Base-by-base conservation (phyloP, 768 basidiomycete genomes). In the Tephrocybe sp. region DNA sequence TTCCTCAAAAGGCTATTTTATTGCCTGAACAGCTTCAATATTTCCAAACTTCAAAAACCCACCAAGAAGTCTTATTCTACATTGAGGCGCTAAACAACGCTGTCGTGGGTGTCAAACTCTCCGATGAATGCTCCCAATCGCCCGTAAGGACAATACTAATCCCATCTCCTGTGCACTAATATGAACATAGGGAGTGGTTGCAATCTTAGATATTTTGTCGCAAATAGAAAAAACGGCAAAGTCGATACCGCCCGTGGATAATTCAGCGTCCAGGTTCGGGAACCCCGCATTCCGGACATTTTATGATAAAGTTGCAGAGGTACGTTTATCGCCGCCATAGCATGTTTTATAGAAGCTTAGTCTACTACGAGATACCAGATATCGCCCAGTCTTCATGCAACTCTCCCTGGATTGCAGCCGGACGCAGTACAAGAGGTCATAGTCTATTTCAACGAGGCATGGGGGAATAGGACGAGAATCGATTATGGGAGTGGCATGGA, bases 401-500 rank as follows among this genome's bases (percentile, higher is more conserved):
- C 62, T 0, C 68, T 93, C 8, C 80, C 84, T 0, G 73, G 74
- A 5, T 65, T 94, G 2, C 80, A 85, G 0, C 42, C 61, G 2
- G 81, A 80, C 3, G 78, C 84, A 0, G 75, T 83, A 3, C 62
- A 72, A 4, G 96, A 98, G 63, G 67, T 97, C 3, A 79, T 84
- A 2, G 76, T 73, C 0, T 99, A 98, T 65, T 88, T 98, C 62
- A 70, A 75, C 33, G 91, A 95, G 63, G 71, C 85, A 13, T 98
- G 95, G 95, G 97, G 97, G 0, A 97, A 89, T 65, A 74, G 88
- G 23, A 82, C 87, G 42, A 76, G 97, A 8, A 93, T 99, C 48
- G 97, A 99, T 68, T 99, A 99, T 68, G 97, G 97, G n/a, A 97
- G 94, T 60, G 97, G 97, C 12, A 98, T 98, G 96, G 97, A 99